phyloP scores from a whole-genome alignment of 192 early-diverging fungal genomes.

The Linnemannia exigua region DNA sequence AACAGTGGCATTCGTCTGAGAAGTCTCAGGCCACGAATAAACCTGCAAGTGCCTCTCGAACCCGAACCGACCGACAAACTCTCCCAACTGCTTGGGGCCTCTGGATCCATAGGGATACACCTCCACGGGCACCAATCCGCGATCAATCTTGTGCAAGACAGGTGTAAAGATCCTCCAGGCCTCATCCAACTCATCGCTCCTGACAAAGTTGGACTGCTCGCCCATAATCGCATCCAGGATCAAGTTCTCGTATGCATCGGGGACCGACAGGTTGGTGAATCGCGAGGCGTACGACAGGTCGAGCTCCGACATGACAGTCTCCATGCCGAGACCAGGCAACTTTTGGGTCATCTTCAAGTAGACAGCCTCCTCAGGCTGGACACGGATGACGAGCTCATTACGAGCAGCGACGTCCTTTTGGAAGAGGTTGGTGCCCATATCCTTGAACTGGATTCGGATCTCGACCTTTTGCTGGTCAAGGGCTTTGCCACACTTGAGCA shows the following conservation, averaged over 20 bases:
- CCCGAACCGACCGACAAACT: slow-evolving; percentile 77
- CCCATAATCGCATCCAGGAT: slow-evolving; percentile 87
- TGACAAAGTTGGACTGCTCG: slow-evolving; percentile 91
- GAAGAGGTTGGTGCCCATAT: slow-evolving; percentile 68
- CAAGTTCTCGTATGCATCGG: slow-evolving; percentile 90
- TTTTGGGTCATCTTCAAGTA: slow-evolving; percentile 93
- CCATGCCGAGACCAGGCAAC: slow-evolving; percentile 80
- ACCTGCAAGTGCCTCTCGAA: slow-evolving; percentile 58
- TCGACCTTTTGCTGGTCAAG: slow-evolving; percentile 92
- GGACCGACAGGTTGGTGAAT: slow-evolving; percentile 84
- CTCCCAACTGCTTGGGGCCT: slow-evolving; percentile 83
- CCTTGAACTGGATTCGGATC: slow-evolving; percentile 95
- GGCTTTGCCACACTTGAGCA: slow-evolving; percentile 89
- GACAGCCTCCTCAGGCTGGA: slow-evolving; percentile 90
- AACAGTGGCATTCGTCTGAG: slow-evolving; percentile 21
- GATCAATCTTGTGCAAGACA: slow-evolving; percentile 86
- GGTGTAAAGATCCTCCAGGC: slow-evolving; percentile 95
- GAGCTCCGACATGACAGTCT: slow-evolving; percentile 83
- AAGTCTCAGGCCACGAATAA: slow-evolving; percentile 66
- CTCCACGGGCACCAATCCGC: slow-evolving; percentile 67
- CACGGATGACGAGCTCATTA: slow-evolving; percentile 90
- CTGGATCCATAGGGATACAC: slow-evolving; percentile 87
- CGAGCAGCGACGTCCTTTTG: slow-evolving; percentile 74
- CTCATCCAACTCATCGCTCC: slow-evolving; percentile 85
- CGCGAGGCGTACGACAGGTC: slow-evolving; percentile 87